phyloP scores from a whole-genome alignment of 2,329 filamentous ascomycete genomes.

The Pestalotiopsis sp. region DNA sequence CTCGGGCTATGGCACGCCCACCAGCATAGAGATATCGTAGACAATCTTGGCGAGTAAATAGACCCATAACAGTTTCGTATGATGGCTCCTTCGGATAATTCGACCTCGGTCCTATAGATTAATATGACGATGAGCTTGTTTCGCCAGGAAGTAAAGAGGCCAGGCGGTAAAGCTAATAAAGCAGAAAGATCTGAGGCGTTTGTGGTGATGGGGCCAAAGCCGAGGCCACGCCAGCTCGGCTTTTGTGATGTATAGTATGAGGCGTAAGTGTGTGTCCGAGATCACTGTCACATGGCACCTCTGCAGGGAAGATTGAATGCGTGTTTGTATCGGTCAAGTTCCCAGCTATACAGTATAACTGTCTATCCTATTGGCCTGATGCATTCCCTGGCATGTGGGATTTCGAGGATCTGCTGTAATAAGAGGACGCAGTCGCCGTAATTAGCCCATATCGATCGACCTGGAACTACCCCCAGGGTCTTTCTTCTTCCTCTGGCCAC shows the following conservation, averaged over 20 bases:
- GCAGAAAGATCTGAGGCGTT: not conserved
- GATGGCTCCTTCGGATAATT: not conserved
- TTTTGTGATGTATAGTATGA: not conserved
- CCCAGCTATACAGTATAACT: not conserved
- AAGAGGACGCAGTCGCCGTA: not conserved
- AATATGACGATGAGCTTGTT: no score
- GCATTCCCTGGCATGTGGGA: not conserved
- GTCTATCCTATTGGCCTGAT: not conserved
- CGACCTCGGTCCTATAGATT: not conserved
- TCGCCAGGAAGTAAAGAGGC: no score
- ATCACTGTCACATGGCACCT: not conserved
- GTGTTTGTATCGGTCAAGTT: not conserved
- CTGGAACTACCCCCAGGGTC: not conserved
- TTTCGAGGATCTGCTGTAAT: not conserved
- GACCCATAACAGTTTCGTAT: not conserved
- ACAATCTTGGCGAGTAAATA: not conserved
- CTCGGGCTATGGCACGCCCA: slow-evolving; percentile 14
- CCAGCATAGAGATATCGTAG: slow-evolving; percentile 11
- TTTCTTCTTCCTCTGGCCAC: not conserved
- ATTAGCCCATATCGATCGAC: not conserved
- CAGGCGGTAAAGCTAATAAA: not conserved
- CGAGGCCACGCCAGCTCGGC: not conserved
- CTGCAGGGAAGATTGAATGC: not conserved
- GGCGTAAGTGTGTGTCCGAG: not conserved
- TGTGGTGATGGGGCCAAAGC: not conserved